A percentile compares a stretch with the other conserved stretches of the same genome.
phyloP scores from a whole-genome alignment of 2,329 filamentous ascomycete species.

The Sporothrix brasiliensis region DNA sequence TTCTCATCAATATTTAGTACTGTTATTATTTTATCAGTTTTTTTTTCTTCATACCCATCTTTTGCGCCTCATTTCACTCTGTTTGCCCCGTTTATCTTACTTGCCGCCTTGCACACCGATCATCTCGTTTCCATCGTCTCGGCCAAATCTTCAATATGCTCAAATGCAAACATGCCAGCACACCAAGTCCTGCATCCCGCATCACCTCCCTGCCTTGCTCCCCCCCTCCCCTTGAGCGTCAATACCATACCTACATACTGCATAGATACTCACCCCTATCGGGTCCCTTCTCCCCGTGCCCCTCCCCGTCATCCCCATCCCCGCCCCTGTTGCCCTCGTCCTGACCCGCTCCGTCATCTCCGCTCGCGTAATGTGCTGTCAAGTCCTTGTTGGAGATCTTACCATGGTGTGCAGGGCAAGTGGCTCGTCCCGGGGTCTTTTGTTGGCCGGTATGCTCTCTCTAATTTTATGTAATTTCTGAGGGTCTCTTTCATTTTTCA shows the following conservation, averaged over 20 bases:
- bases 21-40: neutral
- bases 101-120: conserved; percentile 6
- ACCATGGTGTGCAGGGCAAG: conserved; percentile 8
- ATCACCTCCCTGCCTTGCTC: conserved; percentile 13
- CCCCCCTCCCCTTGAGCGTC: neutral
- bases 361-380: conserved; percentile 14
- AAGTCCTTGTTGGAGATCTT: conserved; percentile 22
- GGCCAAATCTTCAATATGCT: neutral
- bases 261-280: conserved; percentile 4
- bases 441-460: neutral
- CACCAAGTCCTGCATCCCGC: neutral
- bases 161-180: conserved; percentile 18
- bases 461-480: neutral
- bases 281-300: conserved; percentile 1
- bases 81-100: neutral
- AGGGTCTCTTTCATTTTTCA: neutral
- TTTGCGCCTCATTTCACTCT: neutral
- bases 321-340: neutral
- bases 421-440: neutral
- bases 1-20: too few relatives aligned
- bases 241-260: neutral
- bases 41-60: neutral
- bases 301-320: conserved; percentile 9
- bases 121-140: conserved; percentile 19
- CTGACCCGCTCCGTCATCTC: conserved; percentile 12